Evolutionary conservation across 495 filamentous ascomycete species (phyloP).

Genomic region (Cercophora newfieldiana): DNA sequence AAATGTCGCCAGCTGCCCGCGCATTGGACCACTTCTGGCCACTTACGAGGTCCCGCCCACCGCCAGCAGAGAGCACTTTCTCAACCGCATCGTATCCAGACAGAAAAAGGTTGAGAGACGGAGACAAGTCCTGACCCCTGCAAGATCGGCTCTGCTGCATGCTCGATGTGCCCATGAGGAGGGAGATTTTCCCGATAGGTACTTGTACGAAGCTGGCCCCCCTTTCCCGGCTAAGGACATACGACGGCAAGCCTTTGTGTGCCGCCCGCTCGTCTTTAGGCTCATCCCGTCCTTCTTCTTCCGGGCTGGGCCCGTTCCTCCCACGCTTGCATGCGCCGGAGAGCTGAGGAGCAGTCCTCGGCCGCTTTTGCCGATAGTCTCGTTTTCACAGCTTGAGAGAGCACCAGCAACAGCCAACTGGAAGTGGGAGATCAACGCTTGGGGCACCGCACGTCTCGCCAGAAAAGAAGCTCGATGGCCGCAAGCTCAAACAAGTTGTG

Average conservation of each 20-base stretch:
- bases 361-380: no score
- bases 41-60: not conserved
- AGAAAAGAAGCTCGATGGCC: not conserved
- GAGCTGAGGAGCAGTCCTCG: not conserved
- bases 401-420: no score
- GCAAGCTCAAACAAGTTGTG: not conserved
- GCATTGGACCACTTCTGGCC: not conserved
- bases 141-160: conserved; percentile 10
- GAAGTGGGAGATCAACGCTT: no score
- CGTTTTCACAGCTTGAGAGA: no score
- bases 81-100: not conserved
- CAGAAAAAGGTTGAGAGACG: not conserved
- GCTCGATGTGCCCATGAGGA: conserved; percentile 5
- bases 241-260: conserved; percentile 24
- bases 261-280: conserved; percentile 31
- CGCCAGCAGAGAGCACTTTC: not conserved
- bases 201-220: not conserved
- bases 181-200: conserved; percentile 6
- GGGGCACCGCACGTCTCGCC: no score
- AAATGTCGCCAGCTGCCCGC: not conserved
- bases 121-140: not conserved
- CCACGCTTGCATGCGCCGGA: conserved; percentile 3
- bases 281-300: conserved; percentile 35
- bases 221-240: conserved; percentile 15
- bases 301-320: conserved; percentile 20